Base-by-base conservation (phyloP, 305 asterid genomes). In the Withania somnifera region DNA sequence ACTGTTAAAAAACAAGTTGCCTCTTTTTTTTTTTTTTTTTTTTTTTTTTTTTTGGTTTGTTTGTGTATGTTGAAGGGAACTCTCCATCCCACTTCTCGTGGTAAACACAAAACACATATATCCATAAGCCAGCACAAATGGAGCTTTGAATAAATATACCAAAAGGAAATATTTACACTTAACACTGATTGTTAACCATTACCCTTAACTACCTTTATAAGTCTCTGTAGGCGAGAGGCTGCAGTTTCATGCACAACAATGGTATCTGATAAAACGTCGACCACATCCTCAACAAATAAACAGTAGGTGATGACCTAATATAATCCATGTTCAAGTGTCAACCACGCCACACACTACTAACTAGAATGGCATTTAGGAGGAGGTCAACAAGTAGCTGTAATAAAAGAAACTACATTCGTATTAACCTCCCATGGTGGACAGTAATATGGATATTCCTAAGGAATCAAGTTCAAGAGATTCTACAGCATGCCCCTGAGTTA, bases 381-480 rank as follows among this genome's bases (percentile, higher is more conserved):
- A 32, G 14, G 79, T 75, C 80, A 50, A 11, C 15, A 81, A 20
- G 22, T n/a, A 40, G 24, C 79, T 73, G 68, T 63, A 81, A 71
- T 38, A 38, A 58, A 45, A 57, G 47, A 61, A 28, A 24, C 50
- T 61, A 7, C 15, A 52, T 9, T 30, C n/a, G n/a, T n/a, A n/a
- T n/a, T 20, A 52, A 84, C 94, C 81, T 89, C 91, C 94, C 97
- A 92, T 85, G 83, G 85, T 91, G 40, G 94, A 91, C 5, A 94
- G 97, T 82, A 92, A 88, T 45, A 92, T 66, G 83, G 93, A 88
- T 82, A 92, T 84, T 71, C 97, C 97, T 60, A 92, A 92, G n/a
- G 91, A 88, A 85, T 92, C 92, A 32, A 92, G 89, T 88, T 92
- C 92, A 1, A 91, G 92, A 30, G 87, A 85, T 75, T 91, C 94